A percentile compares a stretch with the other conserved stretches of the same genome.
Evolutionary conservation across 352 stramenopile species (phyloP).

Genomic region (Globisporangium emineosum): DNA sequence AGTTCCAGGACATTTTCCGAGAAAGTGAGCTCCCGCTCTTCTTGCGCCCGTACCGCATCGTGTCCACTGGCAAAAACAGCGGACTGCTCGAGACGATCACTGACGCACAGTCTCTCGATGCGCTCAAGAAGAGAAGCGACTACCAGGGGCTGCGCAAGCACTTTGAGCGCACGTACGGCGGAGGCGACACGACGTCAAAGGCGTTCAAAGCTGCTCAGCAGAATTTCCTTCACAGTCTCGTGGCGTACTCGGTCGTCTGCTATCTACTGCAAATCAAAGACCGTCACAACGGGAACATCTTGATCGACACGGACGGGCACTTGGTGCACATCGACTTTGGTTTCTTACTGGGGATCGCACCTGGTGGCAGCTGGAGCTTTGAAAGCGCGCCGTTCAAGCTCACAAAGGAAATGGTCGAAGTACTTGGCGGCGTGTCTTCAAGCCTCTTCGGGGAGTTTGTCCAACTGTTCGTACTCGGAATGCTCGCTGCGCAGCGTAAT

Average conservation of each 20-base stretch:
- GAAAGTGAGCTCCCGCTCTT: conserved; percentile 91
- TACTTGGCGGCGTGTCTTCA: conserved; percentile 74
- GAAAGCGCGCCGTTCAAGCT: conserved; percentile 96
- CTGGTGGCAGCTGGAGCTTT: conserved; percentile 91
- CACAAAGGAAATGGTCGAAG: conserved; percentile 92
- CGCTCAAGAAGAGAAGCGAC: conserved; percentile 89
- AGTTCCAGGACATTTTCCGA: conserved; percentile 92
- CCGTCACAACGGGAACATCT: conserved; percentile 96
- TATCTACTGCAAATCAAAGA: conserved; percentile 94
- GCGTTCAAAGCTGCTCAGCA: conserved; percentile 50
- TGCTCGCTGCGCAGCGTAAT: conserved; percentile 54
- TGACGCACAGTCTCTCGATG: conserved; percentile 94
- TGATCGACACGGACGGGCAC: conserved; percentile 88
- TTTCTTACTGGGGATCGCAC: conserved; percentile 93
- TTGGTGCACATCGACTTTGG: conserved; percentile 98
- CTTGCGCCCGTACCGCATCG: conserved; percentile 92
- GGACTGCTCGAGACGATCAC: conserved; percentile 95
- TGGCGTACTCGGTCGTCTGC: conserved; percentile 69
- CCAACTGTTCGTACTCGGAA: conserved; percentile 50
- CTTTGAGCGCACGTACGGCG: conserved; percentile 89
- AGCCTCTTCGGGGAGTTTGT: conserved; percentile 70
- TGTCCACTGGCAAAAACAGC: conserved; percentile 88
- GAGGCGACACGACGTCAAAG: conserved; percentile 35
- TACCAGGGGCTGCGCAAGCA: conserved; percentile 87
- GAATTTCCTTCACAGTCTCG: conserved; percentile 66